Evolutionary conservation across 2,329 filamentous ascomycete genomes (phyloP), one percentile per base, ranked within the genome.

Genomic region (Fusarium pseudoanthophilum): DNA sequence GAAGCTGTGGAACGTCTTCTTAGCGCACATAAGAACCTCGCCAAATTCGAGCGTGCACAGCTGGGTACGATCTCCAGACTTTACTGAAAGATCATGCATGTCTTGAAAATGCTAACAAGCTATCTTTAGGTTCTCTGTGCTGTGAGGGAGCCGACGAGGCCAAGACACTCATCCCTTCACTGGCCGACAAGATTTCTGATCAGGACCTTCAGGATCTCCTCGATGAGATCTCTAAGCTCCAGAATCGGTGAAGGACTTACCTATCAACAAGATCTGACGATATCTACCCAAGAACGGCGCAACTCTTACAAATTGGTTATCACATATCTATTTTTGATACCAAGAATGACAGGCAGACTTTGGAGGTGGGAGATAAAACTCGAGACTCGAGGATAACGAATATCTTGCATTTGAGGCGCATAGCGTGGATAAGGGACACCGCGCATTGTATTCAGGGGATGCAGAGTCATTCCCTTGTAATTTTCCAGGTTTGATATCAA

Each of bases 141-240:
- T 97, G 95, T 81, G 95, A 97, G 78, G 92, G 91, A 49, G 92
- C 94, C 66, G 96, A 99, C 80, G 97, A 99, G 84, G 96, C 96
- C 69, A 98, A 97, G 85, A 97, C 94, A 14, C 88, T 99, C 66
- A 97, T 99, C 72, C 97, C 96, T 2, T 97, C 90, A 64, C 83
- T 99, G 57, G 88, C 91, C 77, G 92, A 95, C 82, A 99, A 99
- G 85, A 97, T 98, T 79, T 89, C 89, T 69, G 95, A 98, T 80
- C 93, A 94, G 40, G 94, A 97, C 76, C 84, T 99, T 73, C 92
- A 97, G 82, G 92, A 95, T 72, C 86, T 98, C 65, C 88, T 99
- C 65, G 92, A 97, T 79, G 95, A 99, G 85, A 92, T 98, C 83
- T 93, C 91, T 77, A 97, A 97, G 86, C 85, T 97, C 53, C 86